Conservation (phyloP, 1,284 basidiomycete species). For the Cutaneotrichosporon sp. region DNA sequence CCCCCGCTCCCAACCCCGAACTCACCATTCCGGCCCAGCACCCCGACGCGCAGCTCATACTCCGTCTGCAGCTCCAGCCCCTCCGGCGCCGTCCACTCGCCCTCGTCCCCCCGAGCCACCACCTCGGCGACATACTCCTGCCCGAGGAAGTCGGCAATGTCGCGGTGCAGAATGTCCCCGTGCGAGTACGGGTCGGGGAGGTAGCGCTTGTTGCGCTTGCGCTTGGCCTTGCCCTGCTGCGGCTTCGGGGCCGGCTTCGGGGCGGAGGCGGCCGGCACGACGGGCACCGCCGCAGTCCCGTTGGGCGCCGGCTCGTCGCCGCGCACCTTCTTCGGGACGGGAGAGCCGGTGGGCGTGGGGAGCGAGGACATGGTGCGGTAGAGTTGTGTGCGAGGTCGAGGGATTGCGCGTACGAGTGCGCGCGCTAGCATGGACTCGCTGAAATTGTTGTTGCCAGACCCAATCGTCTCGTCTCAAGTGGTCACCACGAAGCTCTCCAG, state of each 20-base stretch:
- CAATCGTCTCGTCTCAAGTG: background rate
- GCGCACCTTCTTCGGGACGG: conserved; percentile 20
- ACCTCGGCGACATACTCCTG: conserved; percentile 60
- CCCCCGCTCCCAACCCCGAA: background rate
- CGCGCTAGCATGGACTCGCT: conserved; percentile 8
- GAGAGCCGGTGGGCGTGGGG: conserved; percentile 2
- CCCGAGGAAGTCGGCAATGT: conserved; percentile 70
- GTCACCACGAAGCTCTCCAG: background rate
- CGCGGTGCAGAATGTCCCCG: conserved; percentile 73
- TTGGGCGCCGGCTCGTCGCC: background rate
- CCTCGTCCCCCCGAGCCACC: conserved; percentile 37
- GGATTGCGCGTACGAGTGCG: conserved; percentile 19
- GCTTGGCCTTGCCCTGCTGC: conserved; percentile 28
- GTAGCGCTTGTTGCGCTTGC: conserved; percentile 35
- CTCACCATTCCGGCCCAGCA: conserved; percentile 36
- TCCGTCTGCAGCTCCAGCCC: conserved; percentile 61
- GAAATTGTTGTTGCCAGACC: conserved; percentile 7
- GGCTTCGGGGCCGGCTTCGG: conserved; percentile 3
- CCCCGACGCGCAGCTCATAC: conserved; percentile 64
- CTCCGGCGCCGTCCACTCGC: conserved; percentile 29
- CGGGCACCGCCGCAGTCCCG: background rate
- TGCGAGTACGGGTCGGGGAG: conserved; percentile 66
- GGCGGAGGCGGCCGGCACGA: no score
- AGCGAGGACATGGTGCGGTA: background rate
- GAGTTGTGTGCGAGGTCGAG: background rate